These are phyloP conservation scores for Stagonosporopsis tanaceti DNA, from an alignment of 2,329 filamentous ascomycete genomes.

Conservation along the genomic window DNA sequence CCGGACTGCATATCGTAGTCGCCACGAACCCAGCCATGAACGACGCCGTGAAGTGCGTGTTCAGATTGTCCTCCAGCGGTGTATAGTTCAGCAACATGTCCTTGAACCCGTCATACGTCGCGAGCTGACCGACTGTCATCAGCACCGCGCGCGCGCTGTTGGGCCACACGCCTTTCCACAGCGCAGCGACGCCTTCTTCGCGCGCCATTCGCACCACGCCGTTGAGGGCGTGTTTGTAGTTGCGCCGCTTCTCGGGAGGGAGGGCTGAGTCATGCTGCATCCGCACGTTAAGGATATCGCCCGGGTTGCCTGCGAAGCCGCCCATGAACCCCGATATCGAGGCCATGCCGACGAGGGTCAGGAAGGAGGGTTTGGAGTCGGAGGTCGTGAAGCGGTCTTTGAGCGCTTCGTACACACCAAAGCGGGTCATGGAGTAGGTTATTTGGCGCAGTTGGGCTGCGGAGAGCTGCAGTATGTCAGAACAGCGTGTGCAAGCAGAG, in stretches of 20 bases:
- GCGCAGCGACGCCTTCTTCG: conserved; percentile 76
- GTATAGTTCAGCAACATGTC: conserved; percentile 70
- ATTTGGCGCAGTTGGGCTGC: conserved; percentile 89
- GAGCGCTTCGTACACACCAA: conserved; percentile 94
- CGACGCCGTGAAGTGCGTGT: conserved; percentile 79
- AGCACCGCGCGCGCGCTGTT: conserved; percentile 83
- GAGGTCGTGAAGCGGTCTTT: conserved; percentile 72
- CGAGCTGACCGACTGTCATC: conserved; percentile 86
- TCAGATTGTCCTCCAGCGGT: conserved; percentile 71
- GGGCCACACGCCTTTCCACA: conserved; percentile 87
- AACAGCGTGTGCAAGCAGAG: background rate
- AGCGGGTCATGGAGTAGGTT: conserved; percentile 95
- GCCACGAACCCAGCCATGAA: conserved; percentile 83
- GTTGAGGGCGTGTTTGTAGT: conserved; percentile 89
- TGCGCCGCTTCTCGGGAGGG: conserved; percentile 74
- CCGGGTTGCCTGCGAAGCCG: conserved; percentile 89
- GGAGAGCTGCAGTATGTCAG: conserved; percentile 65
- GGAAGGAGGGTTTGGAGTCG: conserved; percentile 68
- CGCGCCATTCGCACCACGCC: conserved; percentile 87
- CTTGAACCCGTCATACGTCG: conserved; percentile 87
- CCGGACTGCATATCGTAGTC: conserved; percentile 82
- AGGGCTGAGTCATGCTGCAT: conserved; percentile 95
- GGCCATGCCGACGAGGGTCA: conserved; percentile 82
- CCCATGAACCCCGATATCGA: conserved; percentile 85
- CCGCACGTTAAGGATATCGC: conserved; percentile 95